Percentiles rank a stretch among this genome's conserved stretches.
phyloP scores from a whole-genome alignment of 352 stramenopile species.

The Pythium folliculosum region DNA sequence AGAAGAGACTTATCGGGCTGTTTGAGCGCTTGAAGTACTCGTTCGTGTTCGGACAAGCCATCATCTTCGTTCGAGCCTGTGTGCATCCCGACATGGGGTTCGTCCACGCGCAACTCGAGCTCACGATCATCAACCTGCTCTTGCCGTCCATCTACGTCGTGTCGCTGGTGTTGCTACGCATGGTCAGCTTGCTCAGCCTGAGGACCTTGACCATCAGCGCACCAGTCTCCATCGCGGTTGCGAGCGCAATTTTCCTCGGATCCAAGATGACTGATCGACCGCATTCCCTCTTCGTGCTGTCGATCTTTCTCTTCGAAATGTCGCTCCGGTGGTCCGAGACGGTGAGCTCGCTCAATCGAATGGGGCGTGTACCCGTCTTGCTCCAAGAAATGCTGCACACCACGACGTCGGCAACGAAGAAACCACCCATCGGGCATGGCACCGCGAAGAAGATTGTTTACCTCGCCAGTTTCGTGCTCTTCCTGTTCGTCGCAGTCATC shows the following conservation, averaged over 20 bases:
- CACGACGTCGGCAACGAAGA: constrained; percentile 43
- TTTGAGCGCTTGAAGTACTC: constrained; percentile 85
- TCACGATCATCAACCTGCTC: constrained; percentile 89
- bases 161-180: constrained; percentile 75
- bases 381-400: constrained; percentile 71
- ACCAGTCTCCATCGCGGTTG: constrained; percentile 52
- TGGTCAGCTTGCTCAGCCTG: constrained; percentile 59
- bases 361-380: constrained; percentile 41
- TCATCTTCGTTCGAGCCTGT: constrained; percentile 79
- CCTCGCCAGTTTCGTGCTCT: constrained; percentile 56
- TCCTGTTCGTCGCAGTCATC: constrained; percentile 68
- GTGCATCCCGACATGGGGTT: constrained; percentile 85
- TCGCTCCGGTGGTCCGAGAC: constrained; percentile 58
- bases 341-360: constrained; percentile 49
- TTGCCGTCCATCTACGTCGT: constrained; percentile 87
- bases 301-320: constrained; percentile 77
- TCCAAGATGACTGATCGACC: constrained; percentile 80
- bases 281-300: constrained; percentile 73
- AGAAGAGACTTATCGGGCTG: constrained; percentile 62
- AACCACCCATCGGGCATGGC: constrained; percentile 50
- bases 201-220: constrained; percentile 49
- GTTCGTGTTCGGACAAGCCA: constrained; percentile 73
- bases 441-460: constrained; percentile 69
- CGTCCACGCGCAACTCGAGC: constrained; percentile 83
- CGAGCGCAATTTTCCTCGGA: constrained; percentile 56